A percentile compares a stretch with the other conserved stretches of the same genome.
phyloP scores from a whole-genome alignment of 2,329 filamentous ascomycete species.

The Macroventuria anomochaeta region DNA sequence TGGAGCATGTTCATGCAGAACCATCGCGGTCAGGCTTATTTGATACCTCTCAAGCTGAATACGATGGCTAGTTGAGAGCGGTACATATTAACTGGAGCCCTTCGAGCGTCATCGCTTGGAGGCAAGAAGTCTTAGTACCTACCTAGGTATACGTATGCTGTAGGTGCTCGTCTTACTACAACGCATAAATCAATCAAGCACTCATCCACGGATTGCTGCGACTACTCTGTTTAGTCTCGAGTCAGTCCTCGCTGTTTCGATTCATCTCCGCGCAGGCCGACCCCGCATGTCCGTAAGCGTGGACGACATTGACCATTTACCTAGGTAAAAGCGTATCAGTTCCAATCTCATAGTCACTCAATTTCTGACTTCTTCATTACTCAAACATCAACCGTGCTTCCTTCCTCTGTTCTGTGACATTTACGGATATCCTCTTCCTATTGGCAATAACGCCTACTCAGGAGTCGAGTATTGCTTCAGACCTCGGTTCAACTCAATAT shows the following conservation, averaged over 20 bases:
- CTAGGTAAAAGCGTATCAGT: constrained; percentile 1
- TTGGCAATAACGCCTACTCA: not conserved
- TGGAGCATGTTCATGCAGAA: not conserved
- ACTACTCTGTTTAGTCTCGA: no score
- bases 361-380: not conserved
- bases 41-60: no score
- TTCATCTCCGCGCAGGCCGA: constrained; percentile 14
- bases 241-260: not conserved
- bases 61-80: no score
- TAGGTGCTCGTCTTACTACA: no score
- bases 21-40: not conserved
- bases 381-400: not conserved
- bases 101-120: no score
- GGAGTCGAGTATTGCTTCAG: not conserved
- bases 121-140: no score
- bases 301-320: constrained; percentile 2
- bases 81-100: no score
- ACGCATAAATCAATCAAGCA: no score
- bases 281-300: constrained; percentile 26
- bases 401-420: not conserved
- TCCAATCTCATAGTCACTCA: not conserved
- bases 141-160: no score
- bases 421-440: not conserved
- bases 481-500: constrained; percentile 9
- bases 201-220: no score